Evolutionary conservation across 2,329 filamentous ascomycete genomes (phyloP), one percentile per base, ranked within the genome.

Genomic region (Fusarium brachygibbosum): DNA sequence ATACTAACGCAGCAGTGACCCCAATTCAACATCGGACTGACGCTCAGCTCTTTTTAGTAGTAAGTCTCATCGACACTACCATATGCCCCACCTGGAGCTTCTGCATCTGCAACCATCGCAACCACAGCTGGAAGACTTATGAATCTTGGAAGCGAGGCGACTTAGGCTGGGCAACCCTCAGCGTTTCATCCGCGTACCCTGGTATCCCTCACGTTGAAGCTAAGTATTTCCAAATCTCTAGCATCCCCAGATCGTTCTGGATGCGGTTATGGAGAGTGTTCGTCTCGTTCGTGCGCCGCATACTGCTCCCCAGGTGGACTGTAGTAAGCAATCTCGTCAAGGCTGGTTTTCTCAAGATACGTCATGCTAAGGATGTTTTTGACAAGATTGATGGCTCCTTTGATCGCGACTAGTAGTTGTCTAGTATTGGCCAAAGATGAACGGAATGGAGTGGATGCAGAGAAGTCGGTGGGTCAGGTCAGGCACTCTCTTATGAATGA

Each of bases 211-310:
- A 35, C 8, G 7, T 14, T 14, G 23, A 21, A 1, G 16, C 8
- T 3, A n/a, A 8, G 7, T 34, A 6, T 11, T 34, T 29, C 13
- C n/a, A 54, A 29, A 5, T 57, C n/a, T 12, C n/a, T 2, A 41
- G 4, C 0, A 16, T 59, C 6, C 32, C 34, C 5, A 12, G 14
- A 14, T 8, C 16, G 6, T 17, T 5, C 6, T 61, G 10, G 3
- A 4, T 4, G 5, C 19, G 13, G 14, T 6, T 5, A 42, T 2
- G 23, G 25, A 9, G 6, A n/a, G 1, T 21, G 28, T 32, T n/a
- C 21, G 2, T 25, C 37, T 25, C 1, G 17, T 29, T 1, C 6
- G 9, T 7, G 19, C 17, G 0, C 31, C n/a, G 1, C 17, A 41
- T 17, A 5, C 17, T 42, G 6, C 19, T 25, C 3, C 16, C 4